Evolutionary conservation across 257 asterid genomes (phyloP), one percentile per base, ranked within the genome.

Genomic region (Petunia secreta): DNA sequence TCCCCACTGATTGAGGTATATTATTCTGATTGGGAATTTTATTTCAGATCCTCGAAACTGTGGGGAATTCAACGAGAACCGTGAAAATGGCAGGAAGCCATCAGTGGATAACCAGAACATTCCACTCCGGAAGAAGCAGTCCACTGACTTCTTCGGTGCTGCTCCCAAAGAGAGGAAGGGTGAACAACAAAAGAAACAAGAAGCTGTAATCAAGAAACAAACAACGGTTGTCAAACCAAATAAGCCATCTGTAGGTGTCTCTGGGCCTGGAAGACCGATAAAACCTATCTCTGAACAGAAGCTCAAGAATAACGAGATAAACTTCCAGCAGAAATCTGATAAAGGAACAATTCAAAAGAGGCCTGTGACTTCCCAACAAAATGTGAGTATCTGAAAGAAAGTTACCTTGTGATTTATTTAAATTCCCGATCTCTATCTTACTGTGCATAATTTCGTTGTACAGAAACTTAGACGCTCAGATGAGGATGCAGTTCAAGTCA

Each of bases 61-160:
- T 87, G 93, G 94, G 93, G 97, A 87, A 88, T 86, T 88, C 84
- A 87, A 88, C 88, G 90, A 88, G 91, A 94, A 89, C 91, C 90
- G 82, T 63, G 92, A 79, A 68, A 87, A 65, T 83, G 91, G 94
- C 89, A 85, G 96, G 88, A 94, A 88, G 88, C 90, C 88, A 13
- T 80, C 76, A 14, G 53, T 68, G 36, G 86, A 82, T 83, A 89
- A 85, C 84, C 75, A 79, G 41, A 85, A 75, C 75, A 13, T 67
- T 55, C 84, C 88, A 46, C 73, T 62, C 37, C 69, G 16, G 84
- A 87, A 82, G 74, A 82, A 40, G 59, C 87, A 82, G 78, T 36
- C 59, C 63, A 87, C 53, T n/a, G 82, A 68, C 6, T 82, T 69
- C 55, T 78, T 80, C 4, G 67, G 46, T n/a, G 38, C 80, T 82